Conservation (phyloP, 345 rosid genomes). For the Eutrema japonicum region DNA sequence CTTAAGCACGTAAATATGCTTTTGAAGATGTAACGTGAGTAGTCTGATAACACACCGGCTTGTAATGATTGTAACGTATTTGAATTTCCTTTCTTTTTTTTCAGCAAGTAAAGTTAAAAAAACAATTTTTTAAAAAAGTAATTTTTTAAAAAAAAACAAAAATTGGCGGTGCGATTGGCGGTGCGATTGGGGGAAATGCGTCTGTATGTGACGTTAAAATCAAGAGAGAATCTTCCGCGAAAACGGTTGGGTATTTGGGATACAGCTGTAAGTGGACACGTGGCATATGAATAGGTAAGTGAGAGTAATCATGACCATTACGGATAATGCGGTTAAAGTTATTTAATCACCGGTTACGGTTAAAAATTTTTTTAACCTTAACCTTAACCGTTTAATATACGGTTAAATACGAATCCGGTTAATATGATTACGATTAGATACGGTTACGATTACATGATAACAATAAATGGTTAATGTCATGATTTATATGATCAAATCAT, state of each 20-base stretch:
- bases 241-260: constrained; percentile 70
- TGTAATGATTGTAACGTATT: constrained; percentile 28
- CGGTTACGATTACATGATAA: too few species aligned
- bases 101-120: neutral
- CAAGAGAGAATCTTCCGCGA: constrained; percentile 57
- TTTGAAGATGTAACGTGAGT: constrained; percentile 28
- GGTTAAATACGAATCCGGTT: too few species aligned
- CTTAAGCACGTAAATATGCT: neutral
- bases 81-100: neutral
- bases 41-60: constrained; percentile 33
- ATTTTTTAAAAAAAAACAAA: too few species aligned
- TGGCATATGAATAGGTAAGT: constrained; percentile 41
- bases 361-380: too few species aligned
- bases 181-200: constrained; percentile 29
- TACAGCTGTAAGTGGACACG: constrained; percentile 83
- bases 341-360: too few species aligned
- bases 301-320: too few species aligned
- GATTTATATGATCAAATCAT: too few species aligned
- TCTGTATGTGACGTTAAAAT: constrained; percentile 52
- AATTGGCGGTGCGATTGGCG: constrained; percentile 38
- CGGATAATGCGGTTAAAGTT: too few species aligned
- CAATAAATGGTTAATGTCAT: too few species aligned
- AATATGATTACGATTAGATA: too few species aligned
- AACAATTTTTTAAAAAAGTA: too few species aligned
- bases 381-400: too few species aligned